A percentile compares a stretch with the other conserved stretches of the same genome.
These are phyloP conservation scores for Mytilinidion resinicola DNA, from an alignment of 495 filamentous ascomycete species.

Conservation along the genomic window DNA sequence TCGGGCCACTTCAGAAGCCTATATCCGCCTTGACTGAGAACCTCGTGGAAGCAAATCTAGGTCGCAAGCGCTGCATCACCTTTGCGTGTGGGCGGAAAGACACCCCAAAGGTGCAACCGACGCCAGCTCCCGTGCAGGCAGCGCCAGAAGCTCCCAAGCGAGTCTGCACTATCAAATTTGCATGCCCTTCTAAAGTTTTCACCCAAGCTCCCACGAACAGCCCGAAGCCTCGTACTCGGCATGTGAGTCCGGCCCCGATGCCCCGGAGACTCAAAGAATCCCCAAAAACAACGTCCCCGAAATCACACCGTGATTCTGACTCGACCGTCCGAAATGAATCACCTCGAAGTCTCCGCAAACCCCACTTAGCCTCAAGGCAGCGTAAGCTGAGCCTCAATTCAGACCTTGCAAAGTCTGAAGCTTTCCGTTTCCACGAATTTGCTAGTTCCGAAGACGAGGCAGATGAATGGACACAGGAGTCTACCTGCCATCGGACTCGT, in stretches of 20 bases:
- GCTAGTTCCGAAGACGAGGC: slow-evolving; percentile 72
- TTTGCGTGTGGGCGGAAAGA: slow-evolving; percentile 70
- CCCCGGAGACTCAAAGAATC: slow-evolving; percentile 12
- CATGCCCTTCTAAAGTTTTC: slow-evolving; percentile 45
- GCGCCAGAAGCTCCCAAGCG: slow-evolving; percentile 42
- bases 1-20: slow-evolving; percentile 17
- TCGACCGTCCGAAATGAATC: slow-evolving; percentile 37
- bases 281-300: slow-evolving; percentile 22
- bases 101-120: slow-evolving; percentile 37
- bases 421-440: slow-evolving; percentile 86
- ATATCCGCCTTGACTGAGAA: slow-evolving; percentile 17
- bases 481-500: slow-evolving; percentile 55
- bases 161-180: slow-evolving; percentile 53
- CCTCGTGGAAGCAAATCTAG: slow-evolving; percentile 43
- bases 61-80: slow-evolving; percentile 80
- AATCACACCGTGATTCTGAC: slow-evolving; percentile 50
- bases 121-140: slow-evolving; percentile 16
- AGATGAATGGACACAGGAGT: slow-evolving; percentile 77
- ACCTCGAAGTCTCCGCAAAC: slow-evolving; percentile 31
- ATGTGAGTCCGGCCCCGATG: slow-evolving; percentile 36
- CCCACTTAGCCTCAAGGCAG: background rate
- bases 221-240: slow-evolving; percentile 25
- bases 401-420: slow-evolving; percentile 59
- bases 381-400: slow-evolving; percentile 39
- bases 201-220: slow-evolving; percentile 11